These are phyloP conservation scores for Paramyrothecium roridum DNA, from an alignment of 2,329 filamentous ascomycete species.

Conservation along the genomic window DNA sequence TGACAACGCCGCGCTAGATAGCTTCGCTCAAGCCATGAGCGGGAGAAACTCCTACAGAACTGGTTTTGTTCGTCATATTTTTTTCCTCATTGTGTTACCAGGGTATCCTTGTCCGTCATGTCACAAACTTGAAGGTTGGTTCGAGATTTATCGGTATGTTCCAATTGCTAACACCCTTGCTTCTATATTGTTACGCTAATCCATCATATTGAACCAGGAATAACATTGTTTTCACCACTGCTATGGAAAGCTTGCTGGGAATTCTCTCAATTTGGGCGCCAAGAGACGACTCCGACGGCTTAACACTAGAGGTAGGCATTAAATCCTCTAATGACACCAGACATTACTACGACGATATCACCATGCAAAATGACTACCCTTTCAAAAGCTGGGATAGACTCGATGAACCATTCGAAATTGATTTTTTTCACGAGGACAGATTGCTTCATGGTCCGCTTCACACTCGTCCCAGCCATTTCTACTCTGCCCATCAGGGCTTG, in stretches of 20 bases:
- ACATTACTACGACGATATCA: conserved; percentile 4
- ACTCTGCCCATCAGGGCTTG: no score
- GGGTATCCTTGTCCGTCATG: conserved; percentile 5
- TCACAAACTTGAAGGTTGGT: conserved; percentile 5
- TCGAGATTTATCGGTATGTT: conserved; percentile 6
- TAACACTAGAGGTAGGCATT: no score
- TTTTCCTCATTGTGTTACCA: conserved; percentile 3
- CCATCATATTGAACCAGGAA: no score
- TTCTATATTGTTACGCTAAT: not conserved
- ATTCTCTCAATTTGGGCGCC: no score
- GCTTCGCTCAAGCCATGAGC: not conserved
- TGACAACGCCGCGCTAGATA: conserved; percentile 2
- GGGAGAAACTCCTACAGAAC: no score
- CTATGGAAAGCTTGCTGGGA: no score
- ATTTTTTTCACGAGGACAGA: no score
- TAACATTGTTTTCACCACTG: no score
- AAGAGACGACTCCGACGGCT: no score
- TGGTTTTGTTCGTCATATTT: not conserved
- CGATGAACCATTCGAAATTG: conserved; percentile 1
- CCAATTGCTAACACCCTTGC: conserved; percentile 1
- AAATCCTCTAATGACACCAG: not conserved
- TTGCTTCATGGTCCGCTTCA: no score
- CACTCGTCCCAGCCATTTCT: no score
- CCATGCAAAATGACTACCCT: conserved; percentile 4
- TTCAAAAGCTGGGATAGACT: conserved; percentile 5